Percentiles rank a stretch among this genome's conserved stretches.
phyloP scores from a whole-genome alignment of 129 eudicot species.

The Artemisia argyi region DNA sequence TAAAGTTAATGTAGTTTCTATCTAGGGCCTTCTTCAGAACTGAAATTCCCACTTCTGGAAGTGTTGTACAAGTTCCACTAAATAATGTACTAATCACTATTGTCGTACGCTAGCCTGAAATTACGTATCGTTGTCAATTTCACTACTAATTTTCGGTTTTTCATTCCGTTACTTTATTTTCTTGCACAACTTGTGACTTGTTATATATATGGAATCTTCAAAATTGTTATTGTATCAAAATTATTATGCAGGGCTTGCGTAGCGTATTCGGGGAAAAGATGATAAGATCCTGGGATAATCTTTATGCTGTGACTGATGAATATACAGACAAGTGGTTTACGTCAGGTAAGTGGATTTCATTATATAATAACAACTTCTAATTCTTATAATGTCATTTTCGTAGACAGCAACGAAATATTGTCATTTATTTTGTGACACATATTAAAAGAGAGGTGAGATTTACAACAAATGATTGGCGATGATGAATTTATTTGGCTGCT shows the following conservation, averaged over 20 bases:
- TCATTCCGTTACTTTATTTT: slow-evolving; percentile 10
- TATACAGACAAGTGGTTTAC: slow-evolving; percentile 87
- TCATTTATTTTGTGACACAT: not conserved
- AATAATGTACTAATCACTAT: not conserved
- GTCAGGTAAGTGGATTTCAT: slow-evolving; percentile 59
- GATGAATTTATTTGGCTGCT: not conserved
- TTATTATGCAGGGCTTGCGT: slow-evolving; percentile 69
- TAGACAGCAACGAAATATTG: not conserved
- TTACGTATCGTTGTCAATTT: not conserved
- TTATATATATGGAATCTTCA: not conserved
- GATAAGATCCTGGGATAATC: slow-evolving; percentile 64
- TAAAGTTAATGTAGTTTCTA: too few species aligned
- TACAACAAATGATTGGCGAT: not conserved
- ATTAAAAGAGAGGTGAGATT: not conserved
- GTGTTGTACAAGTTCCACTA: too few species aligned
- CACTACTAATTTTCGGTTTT: slow-evolving; percentile 6
- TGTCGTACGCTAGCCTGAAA: not conserved
- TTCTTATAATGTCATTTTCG: not conserved
- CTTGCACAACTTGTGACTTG: not conserved
- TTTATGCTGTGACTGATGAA: slow-evolving; percentile 67
- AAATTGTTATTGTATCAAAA: not conserved
- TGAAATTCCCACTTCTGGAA: too few species aligned
- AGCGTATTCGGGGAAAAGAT: slow-evolving; percentile 58
- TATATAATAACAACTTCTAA: not conserved
- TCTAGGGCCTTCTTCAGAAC: too few species aligned